Evolutionary conservation across 371 early-diverging fungal species (phyloP), one percentile per base, ranked within the genome.

Genomic region (Mucor saturninus): DNA sequence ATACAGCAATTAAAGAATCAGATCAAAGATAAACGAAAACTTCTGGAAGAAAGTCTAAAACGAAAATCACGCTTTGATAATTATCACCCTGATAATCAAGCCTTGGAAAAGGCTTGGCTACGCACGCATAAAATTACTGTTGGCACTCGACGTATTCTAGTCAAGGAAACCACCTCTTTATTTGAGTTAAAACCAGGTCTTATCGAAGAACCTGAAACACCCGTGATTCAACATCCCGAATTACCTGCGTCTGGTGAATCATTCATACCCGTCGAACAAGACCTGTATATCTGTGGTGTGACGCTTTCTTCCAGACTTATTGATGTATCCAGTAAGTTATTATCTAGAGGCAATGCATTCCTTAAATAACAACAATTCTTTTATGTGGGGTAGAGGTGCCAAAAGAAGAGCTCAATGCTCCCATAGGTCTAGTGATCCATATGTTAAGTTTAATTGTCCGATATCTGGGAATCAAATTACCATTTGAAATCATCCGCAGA

Each of bases 341-440:
- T 13, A 39, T 15, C 9, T 43, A 21, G 21, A 21, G 1, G 39
- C 13, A 55, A 29, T 8, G 29, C 29, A 1, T 35, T 14, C 7
- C n/a, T 30, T 71, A 35, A 64, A 49, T 48, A 14, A 28, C 28
- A 28, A 10, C 10, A 10, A 21, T 5, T 46, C 5, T 26, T 21
- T 6, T 46, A 21, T 46, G 4, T 43, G 5, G n/a, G 4, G n/a
- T 21, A 59, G 28, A 67, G 65, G 80, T 59, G 43, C 61, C 71
- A 26, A 79, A 84, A 38, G 93, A 94, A 71, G 91, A 91, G 62
- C 80, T 94, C 50, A 94, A 94, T 73, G 91, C 95, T 5, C 89
- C 91, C 14, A 80, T 94, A 32, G 91, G 91, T n/a, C 83, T 91
- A 62, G 83, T 89, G 28, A 74, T 89, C 42, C 94, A 95, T 58